Evolutionary conservation across 208 protist species (phyloP), one percentile per base, ranked within the genome.

Genomic region (Acanthamoeba triangularis): DNA sequence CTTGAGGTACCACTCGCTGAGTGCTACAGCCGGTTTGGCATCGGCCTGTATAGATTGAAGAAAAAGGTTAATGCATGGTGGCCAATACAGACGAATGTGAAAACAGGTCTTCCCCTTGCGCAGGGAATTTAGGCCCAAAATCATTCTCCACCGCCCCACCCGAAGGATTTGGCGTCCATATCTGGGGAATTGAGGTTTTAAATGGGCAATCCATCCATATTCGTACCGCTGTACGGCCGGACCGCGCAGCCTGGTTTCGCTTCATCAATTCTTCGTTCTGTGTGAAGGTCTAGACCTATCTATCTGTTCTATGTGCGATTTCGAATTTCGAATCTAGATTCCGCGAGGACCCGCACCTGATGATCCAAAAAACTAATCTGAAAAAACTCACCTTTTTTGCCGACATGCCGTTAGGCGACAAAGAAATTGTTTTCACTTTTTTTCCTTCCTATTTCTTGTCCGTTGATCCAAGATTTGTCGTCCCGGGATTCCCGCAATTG

Each of bases 1-100:
- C 80, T 88, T 88, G 41, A 88, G 80, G 25, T 88, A 88, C 80
- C 80, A 88, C 49, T 88, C 80, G 49, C 80, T 88, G 25, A 88
- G 49, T 28, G 80, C 41, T 18, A 88, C 80, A 25, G 80, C 28
- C 30, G 80, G 80, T 35, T 63, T 54, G 6, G 33, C 28, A 2
- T 88, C 80, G 80, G 52, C 16, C 80, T 88, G 72, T 59, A n/a
- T 6, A 28, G n/a, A n/a, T n/a, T n/a, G n/a, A 85, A 41, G 35
- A 74, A 74, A 74, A 16, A 74, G 33, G 13, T 13, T 11, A 72
- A 72, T 72, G 25, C 13, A 13, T 56, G 1, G 18, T n/a, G n/a
- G n/a, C n/a, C 52, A 56, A 41, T 41, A 37, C 67, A 37, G 54
- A 23, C 11, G 1, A 13, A 61, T 28, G 4, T 3, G 23, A 61